Evolutionary conservation across 331 rosid genomes (phyloP).

Genomic region (Quercus phellos): DNA sequence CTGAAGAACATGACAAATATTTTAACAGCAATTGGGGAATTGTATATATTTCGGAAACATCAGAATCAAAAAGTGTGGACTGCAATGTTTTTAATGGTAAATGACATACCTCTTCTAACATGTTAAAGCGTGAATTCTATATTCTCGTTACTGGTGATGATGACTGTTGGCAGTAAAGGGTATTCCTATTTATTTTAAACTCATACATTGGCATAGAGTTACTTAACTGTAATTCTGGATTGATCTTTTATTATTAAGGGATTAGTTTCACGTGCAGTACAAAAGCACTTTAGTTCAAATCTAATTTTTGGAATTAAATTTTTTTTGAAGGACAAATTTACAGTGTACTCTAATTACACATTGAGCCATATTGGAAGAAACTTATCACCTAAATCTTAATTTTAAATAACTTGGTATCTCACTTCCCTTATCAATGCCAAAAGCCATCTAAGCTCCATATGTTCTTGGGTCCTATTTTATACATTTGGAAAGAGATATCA

Average conservation of each 20-base stretch:
- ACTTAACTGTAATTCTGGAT: neutral
- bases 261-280: neutral
- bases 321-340: neutral
- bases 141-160: slow-evolving; percentile 11
- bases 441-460: neutral
- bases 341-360: neutral
- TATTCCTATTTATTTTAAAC: neutral
- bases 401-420: neutral
- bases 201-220: neutral
- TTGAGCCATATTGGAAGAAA: neutral
- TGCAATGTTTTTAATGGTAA: slow-evolving; percentile 83
- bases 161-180: neutral
- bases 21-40: slow-evolving; percentile 81
- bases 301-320: neutral
- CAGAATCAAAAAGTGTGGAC: slow-evolving; percentile 84
- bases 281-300: slow-evolving; percentile 1
- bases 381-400: neutral
- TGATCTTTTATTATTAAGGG: neutral
- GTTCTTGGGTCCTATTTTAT: neutral
- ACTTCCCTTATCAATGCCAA: neutral
- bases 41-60: slow-evolving; percentile 63
- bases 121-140: neutral
- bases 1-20: slow-evolving; percentile 88
- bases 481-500: neutral
- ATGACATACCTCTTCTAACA: neutral